Evolutionary conservation across 2,329 filamentous ascomycete species (phyloP).

Genomic region (Alternaria ethzedia): DNA sequence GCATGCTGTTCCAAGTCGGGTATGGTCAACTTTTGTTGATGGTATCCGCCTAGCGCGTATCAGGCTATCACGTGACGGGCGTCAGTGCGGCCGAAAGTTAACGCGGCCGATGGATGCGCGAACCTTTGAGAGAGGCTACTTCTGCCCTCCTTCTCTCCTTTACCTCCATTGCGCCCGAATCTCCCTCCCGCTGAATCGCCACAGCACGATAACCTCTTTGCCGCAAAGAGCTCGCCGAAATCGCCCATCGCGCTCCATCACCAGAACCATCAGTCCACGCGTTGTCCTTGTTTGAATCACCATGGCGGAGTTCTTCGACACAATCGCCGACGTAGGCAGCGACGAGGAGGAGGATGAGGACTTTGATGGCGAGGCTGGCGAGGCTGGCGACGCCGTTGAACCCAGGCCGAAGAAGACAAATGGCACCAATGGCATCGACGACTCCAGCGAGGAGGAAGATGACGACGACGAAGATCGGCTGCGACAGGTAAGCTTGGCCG

Average conservation of each 20-base stretch:
- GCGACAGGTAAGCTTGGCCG: slow-evolving; percentile 32
- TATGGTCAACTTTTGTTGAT: background rate
- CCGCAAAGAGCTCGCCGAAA: slow-evolving; percentile 15
- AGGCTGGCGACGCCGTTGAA: slow-evolving; percentile 26
- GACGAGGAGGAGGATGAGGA: slow-evolving; percentile 49
- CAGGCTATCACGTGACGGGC: slow-evolving; percentile 13
- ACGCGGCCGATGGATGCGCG: slow-evolving; percentile 26
- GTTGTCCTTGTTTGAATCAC: slow-evolving; percentile 36
- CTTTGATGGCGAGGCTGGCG: slow-evolving; percentile 39
- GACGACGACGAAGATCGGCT: slow-evolving; percentile 49
- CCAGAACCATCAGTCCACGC: slow-evolving; percentile 24
- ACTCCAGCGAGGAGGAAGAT: slow-evolving; percentile 50
- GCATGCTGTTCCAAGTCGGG: slow-evolving; percentile 3
- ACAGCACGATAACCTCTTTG: slow-evolving; percentile 12
- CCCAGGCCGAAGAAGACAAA: slow-evolving; percentile 32
- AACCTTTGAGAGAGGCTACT: slow-evolving; percentile 21
- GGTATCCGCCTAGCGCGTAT: slow-evolving; percentile 11
- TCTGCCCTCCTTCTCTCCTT: slow-evolving; percentile 25
- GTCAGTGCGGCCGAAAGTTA: slow-evolving; percentile 26
- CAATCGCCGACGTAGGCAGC: slow-evolving; percentile 83
- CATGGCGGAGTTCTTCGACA: slow-evolving; percentile 72
- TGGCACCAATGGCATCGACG: slow-evolving; percentile 41
- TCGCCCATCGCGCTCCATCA: slow-evolving; percentile 9
- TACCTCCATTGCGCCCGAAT: slow-evolving; percentile 21
- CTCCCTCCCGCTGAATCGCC: slow-evolving; percentile 22